Percentiles rank a stretch among this genome's conserved stretches.
phyloP scores from a whole-genome alignment of 176 grass and related monocot species.

The Aegilops umbellulata region DNA sequence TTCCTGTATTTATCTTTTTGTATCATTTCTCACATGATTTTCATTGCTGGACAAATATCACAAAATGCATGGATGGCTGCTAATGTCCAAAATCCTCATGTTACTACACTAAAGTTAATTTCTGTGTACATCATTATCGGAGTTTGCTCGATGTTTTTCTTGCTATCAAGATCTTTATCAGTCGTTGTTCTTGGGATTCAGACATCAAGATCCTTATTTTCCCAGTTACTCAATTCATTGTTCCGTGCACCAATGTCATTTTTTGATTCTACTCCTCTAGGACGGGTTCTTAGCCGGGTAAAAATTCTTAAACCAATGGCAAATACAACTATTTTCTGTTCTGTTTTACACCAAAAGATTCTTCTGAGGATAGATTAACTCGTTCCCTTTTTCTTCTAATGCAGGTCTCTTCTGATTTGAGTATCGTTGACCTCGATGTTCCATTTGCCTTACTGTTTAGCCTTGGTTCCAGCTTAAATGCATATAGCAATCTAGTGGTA shows the following conservation, averaged over 20 bases:
- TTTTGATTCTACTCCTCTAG: slow-evolving; percentile 89
- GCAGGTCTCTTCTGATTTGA: slow-evolving; percentile 88
- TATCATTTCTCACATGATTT: slow-evolving; percentile 53
- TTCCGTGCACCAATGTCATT: slow-evolving; percentile 87
- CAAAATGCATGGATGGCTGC: slow-evolving; percentile 96
- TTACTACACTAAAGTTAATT: slow-evolving; percentile 67
- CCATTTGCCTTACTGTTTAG: slow-evolving; percentile 67
- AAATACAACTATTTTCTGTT: not conserved
- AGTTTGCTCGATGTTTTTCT: slow-evolving; percentile 50
- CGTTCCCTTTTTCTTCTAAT: not conserved
- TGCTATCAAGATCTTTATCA: slow-evolving; percentile 61
- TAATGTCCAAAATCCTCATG: slow-evolving; percentile 67
- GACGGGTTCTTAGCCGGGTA: slow-evolving; percentile 88
- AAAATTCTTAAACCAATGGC: slow-evolving; percentile 32
- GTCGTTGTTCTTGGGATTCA: slow-evolving; percentile 58
- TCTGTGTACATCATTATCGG: slow-evolving; percentile 73
- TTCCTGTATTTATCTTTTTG: slow-evolving; percentile 51
- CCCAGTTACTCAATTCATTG: slow-evolving; percentile 1
- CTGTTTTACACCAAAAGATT: not conserved
- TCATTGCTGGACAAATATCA: slow-evolving; percentile 70
- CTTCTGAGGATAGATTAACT: not conserved
- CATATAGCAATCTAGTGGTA: slow-evolving; percentile 74
- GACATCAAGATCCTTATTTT: slow-evolving; percentile 89
- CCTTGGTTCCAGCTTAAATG: slow-evolving; percentile 49
- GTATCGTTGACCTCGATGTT: slow-evolving; percentile 83